Percentiles rank a stretch among this genome's conserved stretches.
Evolutionary conservation across 257 asterid genomes (phyloP).

Genomic region (Ajuga chamaepitys): DNA sequence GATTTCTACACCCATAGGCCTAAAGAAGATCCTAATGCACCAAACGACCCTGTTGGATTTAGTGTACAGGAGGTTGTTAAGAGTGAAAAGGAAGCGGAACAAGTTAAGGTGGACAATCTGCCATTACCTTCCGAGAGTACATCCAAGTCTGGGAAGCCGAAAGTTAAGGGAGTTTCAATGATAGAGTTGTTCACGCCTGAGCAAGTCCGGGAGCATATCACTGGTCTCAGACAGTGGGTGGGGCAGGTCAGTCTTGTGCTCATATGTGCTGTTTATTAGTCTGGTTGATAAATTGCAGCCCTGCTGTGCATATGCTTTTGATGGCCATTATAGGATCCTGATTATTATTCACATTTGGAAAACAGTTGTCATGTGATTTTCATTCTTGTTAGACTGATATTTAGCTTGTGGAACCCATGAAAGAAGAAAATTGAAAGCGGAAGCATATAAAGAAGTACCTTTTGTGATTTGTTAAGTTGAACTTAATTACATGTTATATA

Average conservation of each 20-base stretch:
- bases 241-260: conserved; percentile 74
- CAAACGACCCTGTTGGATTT: conserved; percentile 36
- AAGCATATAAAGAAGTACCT: background rate
- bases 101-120: conserved; percentile 45
- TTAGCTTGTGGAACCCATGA: background rate
- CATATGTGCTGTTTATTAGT: background rate
- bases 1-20: conserved; percentile 28
- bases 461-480: background rate
- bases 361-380: background rate
- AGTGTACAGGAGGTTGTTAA: conserved; percentile 40
- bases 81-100: conserved; percentile 48
- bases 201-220: conserved; percentile 80
- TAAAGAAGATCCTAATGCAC: conserved; percentile 34
- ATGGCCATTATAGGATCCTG: conserved; percentile 11
- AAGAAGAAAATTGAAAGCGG: background rate
- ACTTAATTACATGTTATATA: background rate
- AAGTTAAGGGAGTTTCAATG: conserved; percentile 88
- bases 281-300: conserved; percentile 1
- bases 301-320: conserved; percentile 15
- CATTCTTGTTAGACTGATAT: background rate
- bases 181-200: conserved; percentile 92
- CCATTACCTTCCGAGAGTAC: conserved; percentile 47
- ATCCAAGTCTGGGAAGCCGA: conserved; percentile 88
- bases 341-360: background rate
- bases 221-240: conserved; percentile 91